These are phyloP conservation scores for Filobasidium floriforme DNA, from an alignment of 768 basidiomycete species.

Conservation along the genomic window DNA sequence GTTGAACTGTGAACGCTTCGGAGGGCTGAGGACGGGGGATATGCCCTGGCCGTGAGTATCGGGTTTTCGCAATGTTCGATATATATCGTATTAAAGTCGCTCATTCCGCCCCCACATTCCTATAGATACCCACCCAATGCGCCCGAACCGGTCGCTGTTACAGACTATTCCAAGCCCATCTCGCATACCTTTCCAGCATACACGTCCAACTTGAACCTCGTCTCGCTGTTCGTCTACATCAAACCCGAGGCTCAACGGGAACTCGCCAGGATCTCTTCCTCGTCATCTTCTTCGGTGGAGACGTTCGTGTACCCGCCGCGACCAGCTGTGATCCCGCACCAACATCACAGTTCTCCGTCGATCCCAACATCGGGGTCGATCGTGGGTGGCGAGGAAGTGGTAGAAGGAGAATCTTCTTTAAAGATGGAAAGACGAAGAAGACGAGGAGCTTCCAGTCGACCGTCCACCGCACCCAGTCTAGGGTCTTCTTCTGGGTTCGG, in stretches of 20 bases:
- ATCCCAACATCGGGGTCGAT: neutral
- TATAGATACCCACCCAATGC: constrained; percentile 38
- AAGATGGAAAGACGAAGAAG: neutral
- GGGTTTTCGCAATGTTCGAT: neutral
- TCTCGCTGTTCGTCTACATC: constrained; percentile 39
- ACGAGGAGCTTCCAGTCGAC: constrained; percentile 1
- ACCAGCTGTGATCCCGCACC: neutral
- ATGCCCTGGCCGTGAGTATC: constrained; percentile 44
- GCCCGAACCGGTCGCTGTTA: constrained; percentile 29
- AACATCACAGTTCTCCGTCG: neutral
- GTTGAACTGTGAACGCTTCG: constrained; percentile 36
- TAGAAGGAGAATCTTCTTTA: neutral
- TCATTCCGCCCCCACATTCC: neutral
- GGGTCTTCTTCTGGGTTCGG: neutral
- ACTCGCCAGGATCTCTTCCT: neutral
- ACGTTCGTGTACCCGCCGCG: neutral
- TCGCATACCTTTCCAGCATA: constrained; percentile 27
- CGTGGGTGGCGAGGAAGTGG: neutral
- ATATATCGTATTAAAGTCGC: neutral
- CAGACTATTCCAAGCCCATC: constrained; percentile 25
- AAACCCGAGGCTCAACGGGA: constrained; percentile 20
- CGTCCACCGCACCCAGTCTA: neutral
- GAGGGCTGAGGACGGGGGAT: constrained; percentile 34
- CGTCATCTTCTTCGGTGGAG: neutral
- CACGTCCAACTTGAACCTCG: constrained; percentile 28